Evolutionary conservation across 352 stramenopile genomes (phyloP), one percentile per base, ranked within the genome.

Genomic region (Phytophthora fragariaefolia): DNA sequence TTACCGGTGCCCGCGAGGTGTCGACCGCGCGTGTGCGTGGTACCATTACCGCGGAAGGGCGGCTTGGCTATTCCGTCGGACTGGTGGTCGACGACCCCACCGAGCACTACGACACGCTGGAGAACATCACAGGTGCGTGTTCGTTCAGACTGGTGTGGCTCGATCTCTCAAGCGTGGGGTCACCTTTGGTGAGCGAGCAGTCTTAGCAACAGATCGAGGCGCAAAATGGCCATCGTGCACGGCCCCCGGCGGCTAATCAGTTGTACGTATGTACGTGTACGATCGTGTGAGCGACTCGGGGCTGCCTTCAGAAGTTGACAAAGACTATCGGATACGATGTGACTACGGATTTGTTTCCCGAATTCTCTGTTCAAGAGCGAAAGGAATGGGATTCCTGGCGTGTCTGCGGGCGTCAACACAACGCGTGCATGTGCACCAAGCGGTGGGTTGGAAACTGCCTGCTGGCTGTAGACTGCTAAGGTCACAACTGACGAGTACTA

Each of bases 101-200:
- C 3, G 40, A 48, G 40, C 40, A 48, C 40, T 48, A 48, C 20
- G 40, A 87, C 46, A 88, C 79, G 4, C 28, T 90, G 12, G 77
- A 75, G 1, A 77, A 88, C 27, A 86, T 90, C 28, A 71, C 83
- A 0, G 79, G 82, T 1, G 64, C 87, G 0, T 79, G 2, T 85
- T 90, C 20, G 3, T 48, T 6, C 40, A 48, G 20, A 18, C 23
- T 18, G 40, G 40, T 48, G n/a, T 48, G 9, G 40, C n/a, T 2
- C 40, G 40, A 6, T 48, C 40, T 7, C 18, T 48, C 40, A 48
- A 48, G 40, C 40, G 40, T 17, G 15, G 6, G 6, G 40, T 48
- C n/a, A 13, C 4, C n/a, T 48, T 48, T 26, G 40, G 40, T 17
- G 40, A 48, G 13, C 40, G 40, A 9, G 40, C 24, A 7, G 40